These are phyloP conservation scores for Vigna mungo DNA, from an alignment of 306 rosid species.

Conservation along the genomic window DNA sequence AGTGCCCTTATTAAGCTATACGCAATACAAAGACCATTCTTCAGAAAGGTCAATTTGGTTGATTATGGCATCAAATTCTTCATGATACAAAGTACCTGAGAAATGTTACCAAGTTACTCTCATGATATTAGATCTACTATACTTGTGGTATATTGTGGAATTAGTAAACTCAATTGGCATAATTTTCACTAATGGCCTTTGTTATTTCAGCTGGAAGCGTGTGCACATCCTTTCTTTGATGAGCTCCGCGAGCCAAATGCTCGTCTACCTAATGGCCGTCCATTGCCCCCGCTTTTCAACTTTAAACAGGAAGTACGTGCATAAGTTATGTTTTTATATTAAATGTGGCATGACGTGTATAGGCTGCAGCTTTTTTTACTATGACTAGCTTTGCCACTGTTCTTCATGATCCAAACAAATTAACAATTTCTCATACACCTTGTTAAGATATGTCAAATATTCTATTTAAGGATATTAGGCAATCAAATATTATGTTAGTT, in stretches of 20 bases:
- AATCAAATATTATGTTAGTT: no score
- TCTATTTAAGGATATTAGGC: no score
- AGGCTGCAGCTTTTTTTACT: background rate
- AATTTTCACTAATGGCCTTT: conserved; percentile 28
- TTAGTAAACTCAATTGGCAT: background rate
- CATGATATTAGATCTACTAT: background rate
- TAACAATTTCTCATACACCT: no score
- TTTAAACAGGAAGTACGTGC: conserved; percentile 81
- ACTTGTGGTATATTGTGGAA: conserved; percentile 1
- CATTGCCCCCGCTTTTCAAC: conserved; percentile 76
- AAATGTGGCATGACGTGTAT: background rate
- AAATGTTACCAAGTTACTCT: no score
- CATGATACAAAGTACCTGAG: no score
- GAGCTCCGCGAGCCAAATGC: conserved; percentile 66
- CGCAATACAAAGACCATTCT: no score
- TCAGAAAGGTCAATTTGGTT: no score
- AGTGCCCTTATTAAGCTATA: no score
- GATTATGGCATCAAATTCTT: no score
- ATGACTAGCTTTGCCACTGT: no score
- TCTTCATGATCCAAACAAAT: no score
- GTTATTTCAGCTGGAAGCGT: conserved; percentile 79
- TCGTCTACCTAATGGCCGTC: conserved; percentile 62
- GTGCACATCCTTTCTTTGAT: conserved; percentile 85
- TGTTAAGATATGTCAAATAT: no score
- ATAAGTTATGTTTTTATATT: conserved; percentile 4